Percentiles rank a stretch among this genome's conserved stretches.
These are phyloP conservation scores for Cladophialophora psammophila DNA, from an alignment of 2,329 filamentous ascomycete genomes.

Conservation along the genomic window DNA sequence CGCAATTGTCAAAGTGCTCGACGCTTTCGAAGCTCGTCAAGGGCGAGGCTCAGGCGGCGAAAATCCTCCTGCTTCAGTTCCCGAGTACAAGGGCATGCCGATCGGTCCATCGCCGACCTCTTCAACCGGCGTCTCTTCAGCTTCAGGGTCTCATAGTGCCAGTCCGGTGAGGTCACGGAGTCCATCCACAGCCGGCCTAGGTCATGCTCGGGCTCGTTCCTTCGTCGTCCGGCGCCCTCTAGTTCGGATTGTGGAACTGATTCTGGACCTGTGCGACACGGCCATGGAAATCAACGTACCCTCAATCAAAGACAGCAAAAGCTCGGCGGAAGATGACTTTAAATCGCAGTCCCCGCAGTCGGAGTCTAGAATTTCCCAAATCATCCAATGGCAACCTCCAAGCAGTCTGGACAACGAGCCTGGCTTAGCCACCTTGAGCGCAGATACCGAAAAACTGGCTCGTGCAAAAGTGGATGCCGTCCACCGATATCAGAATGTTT, in stretches of 20 bases:
- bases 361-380: constrained; percentile 91
- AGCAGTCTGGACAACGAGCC: constrained; percentile 91
- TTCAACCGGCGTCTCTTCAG: constrained; percentile 72
- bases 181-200: constrained; percentile 65
- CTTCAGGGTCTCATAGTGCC: constrained; percentile 70
- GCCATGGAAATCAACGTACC: constrained; percentile 93
- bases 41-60: constrained; percentile 68
- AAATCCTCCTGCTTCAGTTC: constrained; percentile 54
- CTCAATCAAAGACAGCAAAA: constrained; percentile 82
- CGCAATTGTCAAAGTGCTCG: constrained; percentile 91
- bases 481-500: constrained; percentile 85
- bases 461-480: constrained; percentile 92
- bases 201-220: constrained; percentile 88
- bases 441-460: constrained; percentile 85
- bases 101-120: constrained; percentile 74
- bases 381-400: constrained; percentile 95
- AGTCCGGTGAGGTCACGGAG: constrained; percentile 67
- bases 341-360: constrained; percentile 95
- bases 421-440: constrained; percentile 83
- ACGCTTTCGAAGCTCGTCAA: constrained; percentile 82
- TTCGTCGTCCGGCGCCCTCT: constrained; percentile 91
- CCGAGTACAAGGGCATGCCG: constrained; percentile 81
- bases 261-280: constrained; percentile 95
- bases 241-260: constrained; percentile 89
- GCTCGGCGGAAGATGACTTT: constrained; percentile 73